Conservation (phyloP, 2,329 filamentous ascomycete genomes). For the Dactylonectria estremocensis region DNA sequence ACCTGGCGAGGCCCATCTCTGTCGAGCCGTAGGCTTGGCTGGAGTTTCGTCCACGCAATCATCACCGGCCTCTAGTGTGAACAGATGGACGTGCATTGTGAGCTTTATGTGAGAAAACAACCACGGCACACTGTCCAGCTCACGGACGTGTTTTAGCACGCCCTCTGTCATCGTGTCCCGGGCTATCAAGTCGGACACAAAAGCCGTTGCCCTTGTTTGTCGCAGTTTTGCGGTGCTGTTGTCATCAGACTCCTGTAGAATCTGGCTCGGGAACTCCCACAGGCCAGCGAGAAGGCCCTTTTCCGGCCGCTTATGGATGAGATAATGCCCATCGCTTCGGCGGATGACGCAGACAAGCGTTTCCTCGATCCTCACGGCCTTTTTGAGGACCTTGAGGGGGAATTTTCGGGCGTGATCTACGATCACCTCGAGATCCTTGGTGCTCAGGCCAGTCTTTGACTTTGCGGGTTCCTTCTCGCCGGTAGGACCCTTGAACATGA, state of each 20-base stretch:
- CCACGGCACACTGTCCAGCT: conserved; percentile 70
- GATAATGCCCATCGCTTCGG: conserved; percentile 59
- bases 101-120: conserved; percentile 70
- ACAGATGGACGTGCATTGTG: conserved; percentile 71
- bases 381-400: conserved; percentile 66
- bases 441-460: conserved; percentile 20
- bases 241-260: conserved; percentile 47
- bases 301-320: conserved; percentile 66
- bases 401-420: conserved; percentile 65
- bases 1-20: conserved; percentile 56
- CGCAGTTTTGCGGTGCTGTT: conserved; percentile 51
- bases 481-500: conserved; percentile 50
- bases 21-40: conserved; percentile 37
- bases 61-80: conserved; percentile 53
- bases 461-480: conserved; percentile 34
- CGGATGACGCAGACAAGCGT: conserved; percentile 68
- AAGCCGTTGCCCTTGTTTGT: conserved; percentile 54
- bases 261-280: conserved; percentile 70
- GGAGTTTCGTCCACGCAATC: conserved; percentile 12
- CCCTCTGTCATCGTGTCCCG: conserved; percentile 19
- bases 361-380: conserved; percentile 66
- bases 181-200: conserved; percentile 50
- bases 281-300: conserved; percentile 69
- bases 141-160: conserved; percentile 52
- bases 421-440: conserved; percentile 53